Conservation (phyloP, 345 rosid species). For the Dimocarpus longan region DNA sequence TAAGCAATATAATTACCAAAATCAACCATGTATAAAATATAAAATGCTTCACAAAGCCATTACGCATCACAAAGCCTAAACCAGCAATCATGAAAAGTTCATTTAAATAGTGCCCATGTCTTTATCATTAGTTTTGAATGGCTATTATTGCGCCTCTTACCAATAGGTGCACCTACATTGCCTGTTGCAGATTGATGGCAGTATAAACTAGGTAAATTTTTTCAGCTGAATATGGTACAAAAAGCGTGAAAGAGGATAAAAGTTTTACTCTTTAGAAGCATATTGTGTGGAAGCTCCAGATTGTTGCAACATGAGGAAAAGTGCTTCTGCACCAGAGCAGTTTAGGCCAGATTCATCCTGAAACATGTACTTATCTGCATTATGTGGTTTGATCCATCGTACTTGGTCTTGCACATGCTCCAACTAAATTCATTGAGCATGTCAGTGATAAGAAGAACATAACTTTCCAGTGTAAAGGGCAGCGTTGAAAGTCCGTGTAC, state of each 20-base stretch:
- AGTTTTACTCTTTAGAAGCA: constrained; percentile 65
- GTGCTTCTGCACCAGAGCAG: constrained; percentile 57
- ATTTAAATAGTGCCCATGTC: not conserved
- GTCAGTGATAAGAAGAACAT: constrained; percentile 21
- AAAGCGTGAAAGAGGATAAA: constrained; percentile 22
- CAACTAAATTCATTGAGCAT: constrained; percentile 39
- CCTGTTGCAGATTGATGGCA: constrained; percentile 3
- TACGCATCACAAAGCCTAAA: not conserved
- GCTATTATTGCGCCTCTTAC: not conserved
- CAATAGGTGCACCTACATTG: not conserved
- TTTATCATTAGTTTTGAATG: not conserved
- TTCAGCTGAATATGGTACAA: not conserved
- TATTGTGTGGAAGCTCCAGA: constrained; percentile 72
- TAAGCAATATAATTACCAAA: not conserved
- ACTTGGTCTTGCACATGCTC: constrained; percentile 42
- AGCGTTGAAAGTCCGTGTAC: constrained; percentile 36
- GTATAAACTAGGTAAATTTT: constrained; percentile 7
- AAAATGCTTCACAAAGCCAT: not conserved
- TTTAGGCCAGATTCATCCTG: constrained; percentile 51
- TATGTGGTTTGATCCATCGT: constrained; percentile 48
- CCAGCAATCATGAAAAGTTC: not conserved
- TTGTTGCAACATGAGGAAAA: constrained; percentile 55
- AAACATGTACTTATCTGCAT: constrained; percentile 65
- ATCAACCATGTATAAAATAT: not conserved
- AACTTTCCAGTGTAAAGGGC: constrained; percentile 13